These are phyloP conservation scores for Metschnikowia henanensis DNA, from an alignment of 805 yeast genomes.

Conservation along the genomic window DNA sequence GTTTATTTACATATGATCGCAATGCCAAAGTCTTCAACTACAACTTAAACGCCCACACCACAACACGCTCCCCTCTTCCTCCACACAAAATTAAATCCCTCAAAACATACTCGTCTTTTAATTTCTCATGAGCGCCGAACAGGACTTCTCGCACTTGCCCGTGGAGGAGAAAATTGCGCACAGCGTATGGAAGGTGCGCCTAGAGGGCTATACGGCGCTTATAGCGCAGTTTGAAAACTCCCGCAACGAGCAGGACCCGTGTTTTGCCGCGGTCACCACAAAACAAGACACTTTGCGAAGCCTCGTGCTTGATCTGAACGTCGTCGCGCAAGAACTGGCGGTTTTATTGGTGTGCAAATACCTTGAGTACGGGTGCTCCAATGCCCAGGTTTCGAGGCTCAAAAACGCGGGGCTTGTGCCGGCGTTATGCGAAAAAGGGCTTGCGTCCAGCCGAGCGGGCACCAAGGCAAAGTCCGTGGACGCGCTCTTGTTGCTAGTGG, in stretches of 20 bases:
- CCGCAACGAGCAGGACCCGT: constrained; percentile 53
- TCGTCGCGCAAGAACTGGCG: constrained; percentile 89
- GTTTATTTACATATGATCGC: constrained; percentile 14
- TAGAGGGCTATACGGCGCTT: constrained; percentile 73
- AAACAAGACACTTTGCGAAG: constrained; percentile 57
- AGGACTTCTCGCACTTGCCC: constrained; percentile 61
- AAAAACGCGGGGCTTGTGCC: constrained; percentile 41
- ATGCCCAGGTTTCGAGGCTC: constrained; percentile 39
- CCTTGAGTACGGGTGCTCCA: constrained; percentile 54
- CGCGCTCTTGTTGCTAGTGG: constrained; percentile 61
- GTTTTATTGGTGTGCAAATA: constrained; percentile 53
- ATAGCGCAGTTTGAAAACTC: constrained; percentile 51
- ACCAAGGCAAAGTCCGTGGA: constrained; percentile 69
- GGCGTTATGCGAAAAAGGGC: constrained; percentile 76
- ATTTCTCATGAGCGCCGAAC: constrained; percentile 30
- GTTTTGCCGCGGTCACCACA: constrained; percentile 49
- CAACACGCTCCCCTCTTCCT: too few relatives aligned
- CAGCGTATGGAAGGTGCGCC: constrained; percentile 78
- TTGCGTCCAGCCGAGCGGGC: constrained; percentile 70
- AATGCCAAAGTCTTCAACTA: too few relatives aligned
- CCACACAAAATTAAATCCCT: too few relatives aligned
- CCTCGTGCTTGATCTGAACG: constrained; percentile 76
- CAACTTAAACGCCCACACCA: too few relatives aligned
- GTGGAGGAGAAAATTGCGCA: constrained; percentile 57
- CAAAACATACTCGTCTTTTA: neutral